A percentile compares a stretch with the other conserved stretches of the same genome.
These are phyloP conservation scores for Podila verticillata DNA, from an alignment of 192 early-diverging fungal species.

Conservation along the genomic window DNA sequence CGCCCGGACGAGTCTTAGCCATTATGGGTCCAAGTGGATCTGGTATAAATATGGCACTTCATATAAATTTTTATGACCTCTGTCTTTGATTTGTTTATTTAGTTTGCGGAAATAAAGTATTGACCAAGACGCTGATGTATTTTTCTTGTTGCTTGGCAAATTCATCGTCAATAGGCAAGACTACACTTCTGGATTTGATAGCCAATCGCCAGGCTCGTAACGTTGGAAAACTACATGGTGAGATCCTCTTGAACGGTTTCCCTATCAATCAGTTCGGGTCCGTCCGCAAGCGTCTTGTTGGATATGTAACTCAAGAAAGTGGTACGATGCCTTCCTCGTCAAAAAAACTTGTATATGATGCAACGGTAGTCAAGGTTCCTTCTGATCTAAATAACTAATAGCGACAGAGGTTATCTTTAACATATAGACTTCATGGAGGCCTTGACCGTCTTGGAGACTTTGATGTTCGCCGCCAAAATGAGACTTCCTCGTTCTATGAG, in stretches of 20 bases:
- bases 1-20: conserved; percentile 65
- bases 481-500: conserved; percentile 56
- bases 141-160: no score
- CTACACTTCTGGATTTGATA: conserved; percentile 69
- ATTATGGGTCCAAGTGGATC: conserved; percentile 70
- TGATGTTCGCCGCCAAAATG: conserved; percentile 65
- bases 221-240: conserved; percentile 54
- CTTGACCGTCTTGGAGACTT: conserved; percentile 81
- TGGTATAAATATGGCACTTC: no score
- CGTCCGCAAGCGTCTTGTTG: conserved; percentile 65
- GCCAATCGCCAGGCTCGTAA: conserved; percentile 61
- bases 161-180: conserved; percentile 59
- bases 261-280: conserved; percentile 59
- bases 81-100: no score
- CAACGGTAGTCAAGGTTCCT: no score
- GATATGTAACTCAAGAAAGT: conserved; percentile 69
- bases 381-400: no score
- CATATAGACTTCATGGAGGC: conserved; percentile 50
- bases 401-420: no score
- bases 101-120: no score
- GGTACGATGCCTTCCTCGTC: conserved; percentile 14
- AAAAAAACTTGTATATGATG: no score
- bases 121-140: no score
- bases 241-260: conserved; percentile 68
- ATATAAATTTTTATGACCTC: no score